Evolutionary conservation across 2,329 filamentous ascomycete genomes (phyloP).

Genomic region (Cladosporium sp.): DNA sequence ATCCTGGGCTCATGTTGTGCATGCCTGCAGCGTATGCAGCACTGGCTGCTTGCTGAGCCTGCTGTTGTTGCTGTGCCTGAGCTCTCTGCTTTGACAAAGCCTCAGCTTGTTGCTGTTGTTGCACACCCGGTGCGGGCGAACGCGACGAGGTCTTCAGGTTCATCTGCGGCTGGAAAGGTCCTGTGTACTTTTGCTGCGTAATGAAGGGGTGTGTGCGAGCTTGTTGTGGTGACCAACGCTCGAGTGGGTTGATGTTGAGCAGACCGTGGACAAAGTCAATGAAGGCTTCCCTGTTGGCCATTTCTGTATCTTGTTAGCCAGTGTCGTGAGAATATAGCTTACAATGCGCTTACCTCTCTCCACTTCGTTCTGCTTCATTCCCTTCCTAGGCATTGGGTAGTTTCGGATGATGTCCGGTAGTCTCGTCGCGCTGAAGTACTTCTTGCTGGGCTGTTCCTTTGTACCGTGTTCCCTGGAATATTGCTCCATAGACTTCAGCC

Average conservation of each 20-base stretch:
- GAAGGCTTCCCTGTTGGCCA: slow-evolving; percentile 96
- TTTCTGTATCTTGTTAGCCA: slow-evolving; percentile 62
- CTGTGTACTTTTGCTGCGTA: slow-evolving; percentile 95
- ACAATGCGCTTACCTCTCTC: slow-evolving; percentile 72
- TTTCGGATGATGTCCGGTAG: slow-evolving; percentile 96
- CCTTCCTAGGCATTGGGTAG: slow-evolving; percentile 97
- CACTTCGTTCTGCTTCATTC: slow-evolving; percentile 97
- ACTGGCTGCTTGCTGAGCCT: slow-evolving; percentile 45
- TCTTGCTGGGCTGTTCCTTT: slow-evolving; percentile 99
- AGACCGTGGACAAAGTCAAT: slow-evolving; percentile 97
- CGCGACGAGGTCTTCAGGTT: slow-evolving; percentile 82
- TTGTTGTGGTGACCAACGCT: slow-evolving; percentile 96
- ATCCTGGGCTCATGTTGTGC: slow-evolving; percentile 40
- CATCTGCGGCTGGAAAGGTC: slow-evolving; percentile 95
- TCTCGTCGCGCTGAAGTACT: slow-evolving; percentile 94
- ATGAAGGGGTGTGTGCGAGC: slow-evolving; percentile 98
- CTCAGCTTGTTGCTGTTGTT: slow-evolving; percentile 94
- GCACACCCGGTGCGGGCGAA: slow-evolving; percentile 87
- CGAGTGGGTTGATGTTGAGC: slow-evolving; percentile 90
- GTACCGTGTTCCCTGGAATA: slow-evolving; percentile 93
- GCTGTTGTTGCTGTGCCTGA: slow-evolving; percentile 47
- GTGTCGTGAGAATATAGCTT: background rate
- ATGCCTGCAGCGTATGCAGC: slow-evolving; percentile 32
- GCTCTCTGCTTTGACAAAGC: slow-evolving; percentile 90
- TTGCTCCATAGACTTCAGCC: slow-evolving; percentile 96